Conservation (phyloP, 2,329 filamentous ascomycete species). For the Claviceps spartinae region DNA sequence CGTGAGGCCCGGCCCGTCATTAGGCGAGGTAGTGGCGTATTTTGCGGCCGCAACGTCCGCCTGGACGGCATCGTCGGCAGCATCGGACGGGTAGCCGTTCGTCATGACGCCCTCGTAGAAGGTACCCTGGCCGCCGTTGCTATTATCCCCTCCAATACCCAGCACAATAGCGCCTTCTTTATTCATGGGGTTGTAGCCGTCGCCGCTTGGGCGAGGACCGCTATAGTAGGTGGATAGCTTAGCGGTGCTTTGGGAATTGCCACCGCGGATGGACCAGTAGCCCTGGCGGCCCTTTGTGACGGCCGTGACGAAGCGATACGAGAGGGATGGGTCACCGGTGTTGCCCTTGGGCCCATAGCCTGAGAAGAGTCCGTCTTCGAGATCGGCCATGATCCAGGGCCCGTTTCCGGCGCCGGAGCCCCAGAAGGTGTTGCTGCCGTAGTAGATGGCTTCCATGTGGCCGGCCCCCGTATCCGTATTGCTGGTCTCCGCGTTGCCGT, state of each 20-base stretch:
- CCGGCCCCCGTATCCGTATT: constrained; percentile 42
- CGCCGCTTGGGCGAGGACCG: constrained; percentile 34
- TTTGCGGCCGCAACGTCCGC: constrained; percentile 36
- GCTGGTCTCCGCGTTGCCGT: constrained; percentile 42
- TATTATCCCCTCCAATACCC: constrained; percentile 60
- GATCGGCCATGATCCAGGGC: constrained; percentile 56
- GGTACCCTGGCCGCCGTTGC: constrained; percentile 43
- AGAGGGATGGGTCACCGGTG: constrained; percentile 35
- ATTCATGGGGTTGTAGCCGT: constrained; percentile 42
- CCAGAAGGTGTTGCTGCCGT: constrained; percentile 38
- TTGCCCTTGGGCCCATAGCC: constrained; percentile 34
- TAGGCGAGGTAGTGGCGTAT: constrained; percentile 22
- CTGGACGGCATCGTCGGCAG: constrained; percentile 43
- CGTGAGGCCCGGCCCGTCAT: constrained; percentile 31
- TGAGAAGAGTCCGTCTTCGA: constrained; percentile 54
- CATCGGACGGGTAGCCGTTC: constrained; percentile 44
- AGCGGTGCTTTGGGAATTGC: constrained; percentile 35
- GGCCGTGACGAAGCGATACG: constrained; percentile 42
- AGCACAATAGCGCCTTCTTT: constrained; percentile 54
- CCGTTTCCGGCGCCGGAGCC: constrained; percentile 43
- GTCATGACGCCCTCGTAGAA: constrained; percentile 56
- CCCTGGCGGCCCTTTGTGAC: constrained; percentile 42
- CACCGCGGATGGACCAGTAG: constrained; percentile 47
- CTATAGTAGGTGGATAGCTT: constrained; percentile 44
- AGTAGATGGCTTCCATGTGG: constrained; percentile 60